Evolutionary conservation across 148 eudicot genomes (phyloP), one percentile per base, ranked within the genome.

Genomic region (Amaranthus cruentus): DNA sequence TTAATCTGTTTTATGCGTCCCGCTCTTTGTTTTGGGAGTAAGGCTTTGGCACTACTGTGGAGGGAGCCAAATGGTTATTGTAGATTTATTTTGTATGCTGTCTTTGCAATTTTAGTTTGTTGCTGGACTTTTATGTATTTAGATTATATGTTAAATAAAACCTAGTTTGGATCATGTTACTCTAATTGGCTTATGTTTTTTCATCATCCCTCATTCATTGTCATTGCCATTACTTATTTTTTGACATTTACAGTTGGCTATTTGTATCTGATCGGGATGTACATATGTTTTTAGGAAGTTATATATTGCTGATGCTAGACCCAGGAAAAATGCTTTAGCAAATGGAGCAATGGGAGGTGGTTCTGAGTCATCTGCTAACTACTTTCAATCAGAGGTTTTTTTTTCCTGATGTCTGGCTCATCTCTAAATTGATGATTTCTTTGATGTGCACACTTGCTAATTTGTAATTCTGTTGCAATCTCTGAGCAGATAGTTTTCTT

Each of bases 261-360:
- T 54, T 53, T 59, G 68, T 55, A 57, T 47, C 60, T 63, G 61
- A 62, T 55, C 55, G 6, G 62, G 69, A 67, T 50, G 70, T 69
- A 12, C 42, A 51, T 51, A 8, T 57, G 21, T 78, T 75, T 78
- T 28, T 79, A 92, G 99, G 84, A 96, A 96, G 90, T 77, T 96
- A 52, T 96, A 91, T 75, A 96, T 96, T 73, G 95, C 89, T 85
- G 99, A 96, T 87, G 99, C 99, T 79, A 90, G 99, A 82, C 99
- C 99, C 47, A 81, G 95, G 73, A 96, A 92, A 86, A 96, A 96
- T 86, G 99, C 99, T 64, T 78, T 96, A 71, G 99, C 97, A 78
- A 96, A 96, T 85, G 96, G 99, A 21, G 99, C 99, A 44, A 87
- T 96, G 96, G 99, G 99, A 68, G 99, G 99, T 77, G 99, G 99